Evolutionary conservation across 2,329 filamentous ascomycete species (phyloP).

Genomic region (Scytalidium sp.): DNA sequence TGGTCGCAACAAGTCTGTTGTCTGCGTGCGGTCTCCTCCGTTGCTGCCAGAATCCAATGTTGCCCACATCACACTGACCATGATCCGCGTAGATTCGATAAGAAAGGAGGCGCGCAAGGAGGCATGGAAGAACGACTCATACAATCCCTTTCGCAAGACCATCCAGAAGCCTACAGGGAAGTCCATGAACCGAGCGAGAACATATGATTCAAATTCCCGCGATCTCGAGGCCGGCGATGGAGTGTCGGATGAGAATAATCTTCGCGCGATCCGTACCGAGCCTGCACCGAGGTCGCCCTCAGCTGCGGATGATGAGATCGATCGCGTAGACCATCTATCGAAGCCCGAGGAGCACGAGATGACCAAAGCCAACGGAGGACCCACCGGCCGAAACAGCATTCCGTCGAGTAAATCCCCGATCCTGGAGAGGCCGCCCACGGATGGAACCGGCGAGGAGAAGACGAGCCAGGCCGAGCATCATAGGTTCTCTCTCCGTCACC

Average conservation of each 20-base stretch:
- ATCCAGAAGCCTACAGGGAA: conserved; percentile 11
- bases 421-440: conserved; percentile 7
- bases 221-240: conserved; percentile 12
- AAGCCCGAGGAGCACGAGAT: conserved; percentile 14
- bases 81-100: conserved; percentile 2
- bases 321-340: conserved; percentile 4
- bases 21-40: no score
- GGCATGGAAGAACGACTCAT: conserved; percentile 26
- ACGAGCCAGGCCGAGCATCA: conserved; percentile 3
- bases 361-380: conserved; percentile 9
- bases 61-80: not conserved
- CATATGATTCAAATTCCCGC: no score
- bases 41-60: no score
- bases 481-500: conserved; percentile 6
- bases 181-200: not conserved
- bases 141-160: conserved; percentile 25
- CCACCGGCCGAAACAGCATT: conserved; percentile 12
- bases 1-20: no score
- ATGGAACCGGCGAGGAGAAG: conserved; percentile 9
- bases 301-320: not conserved
- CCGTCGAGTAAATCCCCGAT: conserved; percentile 12
- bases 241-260: conserved; percentile 7
- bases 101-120: conserved; percentile 24
- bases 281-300: conserved; percentile 11
- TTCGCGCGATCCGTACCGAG: conserved; percentile 14